Evolutionary conservation across 2,329 filamentous ascomycete species (phyloP), one percentile per base, ranked within the genome.

Genomic region (Hypoxylon sp.): DNA sequence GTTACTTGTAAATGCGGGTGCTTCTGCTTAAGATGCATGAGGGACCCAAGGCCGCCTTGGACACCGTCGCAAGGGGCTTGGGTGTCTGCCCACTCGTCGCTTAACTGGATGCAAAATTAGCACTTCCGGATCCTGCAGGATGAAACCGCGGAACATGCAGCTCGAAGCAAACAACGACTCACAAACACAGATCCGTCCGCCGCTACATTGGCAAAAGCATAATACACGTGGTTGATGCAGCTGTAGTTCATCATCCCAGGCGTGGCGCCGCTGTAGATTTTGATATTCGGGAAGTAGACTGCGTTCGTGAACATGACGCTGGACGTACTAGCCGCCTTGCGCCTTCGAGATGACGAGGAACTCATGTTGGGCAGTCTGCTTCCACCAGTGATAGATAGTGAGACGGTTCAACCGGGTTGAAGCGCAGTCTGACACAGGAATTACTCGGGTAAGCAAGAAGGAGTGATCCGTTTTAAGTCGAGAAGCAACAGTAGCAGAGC

Each of bases 221-320:
- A 95, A 80, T 94, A 94, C 26, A 94, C 89, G 76, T 94, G 91
- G 72, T 91, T 94, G 74, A 95, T 90, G 75, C 91, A 92, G 71
- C 88, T 88, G 78, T 93, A 89, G 77, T 92, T 92, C 76, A 95
- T 82, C 61, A 89, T 89, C 0, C 88, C 92, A 0, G 93, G 93
- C 14, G 91, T 91, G 74, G 93, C 88, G 70, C 90, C 87, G 63
- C 86, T 85, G 80, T 94, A 94, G 72, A 94, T 88, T 65, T 90
- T 85, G 82, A 88, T 90, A 80, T 93, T 95, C n/a, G 92, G 92
- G 79, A 93, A 96, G 81, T 95, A 96, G 17, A 94, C 91, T 22
- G 91, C 92, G 79, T 96, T 96, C 75, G 87, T 88, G 77, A 84
- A 87, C 81, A 88, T 87, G 67, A 89, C 82, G 67, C 79, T 82